These are phyloP conservation scores for Dactylonectria macrodidyma DNA, from an alignment of 2,329 filamentous ascomycete species.

Conservation along the genomic window DNA sequence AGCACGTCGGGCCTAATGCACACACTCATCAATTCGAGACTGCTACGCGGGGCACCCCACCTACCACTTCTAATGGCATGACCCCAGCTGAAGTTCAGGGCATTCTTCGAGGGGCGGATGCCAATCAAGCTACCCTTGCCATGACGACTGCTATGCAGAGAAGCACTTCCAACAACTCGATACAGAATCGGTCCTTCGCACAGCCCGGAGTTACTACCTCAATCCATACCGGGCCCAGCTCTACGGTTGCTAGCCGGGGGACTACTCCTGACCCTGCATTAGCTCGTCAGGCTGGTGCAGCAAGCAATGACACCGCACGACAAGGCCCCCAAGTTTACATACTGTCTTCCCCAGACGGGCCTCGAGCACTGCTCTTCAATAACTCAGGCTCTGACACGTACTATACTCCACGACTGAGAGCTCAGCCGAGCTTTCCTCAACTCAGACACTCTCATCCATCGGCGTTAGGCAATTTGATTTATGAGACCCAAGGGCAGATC, in stretches of 20 bases:
- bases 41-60: conserved; percentile 44
- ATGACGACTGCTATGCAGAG: conserved; percentile 68
- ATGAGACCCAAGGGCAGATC: conserved; percentile 39
- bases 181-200: conserved; percentile 52
- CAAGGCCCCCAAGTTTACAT: conserved; percentile 70
- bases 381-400: conserved; percentile 65
- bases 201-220: conserved; percentile 62
- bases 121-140: conserved; percentile 60
- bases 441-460: conserved; percentile 42
- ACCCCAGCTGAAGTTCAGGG: conserved; percentile 62
- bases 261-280: conserved; percentile 61
- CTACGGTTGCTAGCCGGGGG: conserved; percentile 61
- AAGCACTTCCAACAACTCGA: conserved; percentile 63
- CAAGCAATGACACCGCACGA: conserved; percentile 43
- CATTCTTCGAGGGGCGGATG: conserved; percentile 62
- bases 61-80: conserved; percentile 47
- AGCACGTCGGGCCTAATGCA: conserved; percentile 52
- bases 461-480: conserved; percentile 27
- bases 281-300: conserved; percentile 51
- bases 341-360: conserved; percentile 72
- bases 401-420: conserved; percentile 60
- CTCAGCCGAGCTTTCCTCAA: conserved; percentile 47
- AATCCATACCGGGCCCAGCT: conserved; percentile 52
- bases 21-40: conserved; percentile 56
- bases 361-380: conserved; percentile 70